Base-by-base conservation (phyloP, 768 basidiomycete species). In the Mycena alexandri region DNA sequence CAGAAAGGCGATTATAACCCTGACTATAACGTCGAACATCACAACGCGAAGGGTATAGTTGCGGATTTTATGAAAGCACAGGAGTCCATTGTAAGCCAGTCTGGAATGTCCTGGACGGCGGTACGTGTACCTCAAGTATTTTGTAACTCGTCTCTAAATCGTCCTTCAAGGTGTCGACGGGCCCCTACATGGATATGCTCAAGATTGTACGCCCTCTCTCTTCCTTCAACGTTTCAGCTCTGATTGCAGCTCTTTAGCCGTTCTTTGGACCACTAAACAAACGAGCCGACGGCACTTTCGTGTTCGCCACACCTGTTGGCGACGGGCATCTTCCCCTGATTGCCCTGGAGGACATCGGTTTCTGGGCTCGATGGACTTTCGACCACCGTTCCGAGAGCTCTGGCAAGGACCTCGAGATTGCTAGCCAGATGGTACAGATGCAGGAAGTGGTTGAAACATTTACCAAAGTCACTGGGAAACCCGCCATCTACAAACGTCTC, bases 261-360 rank as follows among this genome's bases (percentile, higher is more conserved):
- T 78, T 80, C 61, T 38, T 38, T 14, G 77, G 76, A 14, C 81
- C 81, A 0, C 74, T 81, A 44, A 79, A 79, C 61, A 63, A 72
- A 25, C 79, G 79, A 24, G 73, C 72, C 21, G 81, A 83, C 62
- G 82, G 82, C 13, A 81, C 81, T 14, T 73, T 78, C 36, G 77
- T 82, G 13, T 83, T 82, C 68, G 80, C 77, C 25, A 70, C 77
- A 17, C 79, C 81, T 0, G 73, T 81, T 33, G 73, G 68, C 21
- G 74, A 81, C 48, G 80, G 79, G 1, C 75, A 75, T 38, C 73
- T 81, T 34, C 78, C 80, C 33, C 73, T 81, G 72, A 79, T 82
- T 34, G 76, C 80, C 2, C 73, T 83, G 17, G 67, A 75, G 29
- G 82, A 83, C 66, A 73, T 82, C 13, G 82, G 78, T 33, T 82